Evolutionary conservation across 805 yeast species (phyloP), one percentile per base, ranked within the genome.

Genomic region (Metschnikowia sp.): DNA sequence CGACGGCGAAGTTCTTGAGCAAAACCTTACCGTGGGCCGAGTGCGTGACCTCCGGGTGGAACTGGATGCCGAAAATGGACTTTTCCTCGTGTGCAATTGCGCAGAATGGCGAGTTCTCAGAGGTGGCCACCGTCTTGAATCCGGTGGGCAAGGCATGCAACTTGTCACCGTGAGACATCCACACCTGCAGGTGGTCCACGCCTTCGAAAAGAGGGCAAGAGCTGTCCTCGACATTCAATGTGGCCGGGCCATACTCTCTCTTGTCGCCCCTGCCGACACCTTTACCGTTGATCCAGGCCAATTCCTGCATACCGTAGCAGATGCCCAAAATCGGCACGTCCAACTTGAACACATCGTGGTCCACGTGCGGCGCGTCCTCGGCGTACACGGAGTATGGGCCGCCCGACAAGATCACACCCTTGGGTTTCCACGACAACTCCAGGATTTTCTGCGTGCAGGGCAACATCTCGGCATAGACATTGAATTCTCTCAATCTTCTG

Each of bases 131-230:
- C 51, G 86, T 81, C 68, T 84, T 82, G 80, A 82, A 94, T 35
- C 95, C 96, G 39, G 79, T 78, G 61, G 99, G 99, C 58, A 94
- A 79, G 45, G 92, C 87, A 61, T 83, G 83, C 63, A 94, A 79
- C 77, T 94, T 94, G 74, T 94, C 99, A 64, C 96, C 96, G 71
- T 94, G 99, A 41, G 98, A 91, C 99, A 94, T 94, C 99, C 99
- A 94, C 53, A 94, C 97, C 68, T 86, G 91, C 50, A 96, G 89
- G 75, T 94, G 86, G 70, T 90, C 95, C 59, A 94, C 88, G 52
- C 85, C 97, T 54, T 83, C 77, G 72, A 94, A 94, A 53, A 94
- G 76, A 18, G 87, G 82, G 68, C 88, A 82, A 18, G 69, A 48
- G 36, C 71, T 54, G 64, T 88, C 94, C 59, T 79, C 75, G 48